Base-by-base conservation (phyloP, 345 rosid species). In the Fremontodendron californicum region DNA sequence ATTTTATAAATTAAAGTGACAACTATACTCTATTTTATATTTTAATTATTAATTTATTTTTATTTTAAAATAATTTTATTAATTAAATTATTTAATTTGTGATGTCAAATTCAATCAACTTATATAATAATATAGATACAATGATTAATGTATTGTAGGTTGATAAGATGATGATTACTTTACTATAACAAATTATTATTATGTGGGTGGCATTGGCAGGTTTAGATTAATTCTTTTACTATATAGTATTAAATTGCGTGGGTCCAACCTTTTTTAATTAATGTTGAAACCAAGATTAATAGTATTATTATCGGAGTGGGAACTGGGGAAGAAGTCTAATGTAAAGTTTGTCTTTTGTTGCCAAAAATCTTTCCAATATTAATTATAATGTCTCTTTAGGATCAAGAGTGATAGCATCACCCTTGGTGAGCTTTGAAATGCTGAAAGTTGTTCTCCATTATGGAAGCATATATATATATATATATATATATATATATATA, bases 381-480 rank as follows among this genome's bases (percentile, higher is more conserved):
- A 64, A 54, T n/a, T 64, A 31, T n/a, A 27, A 25, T 75, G 15
- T 46, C 18, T 23, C 0, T 33, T 67, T 27, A 16, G 69, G 35
- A 13, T 33, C 9, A 31, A 65, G 65, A 65, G 73, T 63, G 19
- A 35, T 49, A 37, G 13, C 19, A 71, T 71, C 45, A 33, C 27
- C 25, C 42, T 13, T 49, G 57, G 61, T 49, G 23, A 9, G 29
- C 27, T 12, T 40, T 71, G 3, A 63, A 67, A 31, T 52, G 43
- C 6, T 27, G 46, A 70, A 75, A 63, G 71, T 10, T 75, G 82
- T 46, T 71, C 78, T 75, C 40, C 81, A 75, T 75, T 71, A 49
- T 52, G 71, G 70, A 64, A 57, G 68, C 79, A 82, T 40, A 7
- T 25, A 51, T n/a, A 52, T 6, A 40, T 6, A 40, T 40, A 40